Evolutionary conservation across 352 stramenopile species (phyloP).

Genomic region (Phytophthora ramorum): DNA sequence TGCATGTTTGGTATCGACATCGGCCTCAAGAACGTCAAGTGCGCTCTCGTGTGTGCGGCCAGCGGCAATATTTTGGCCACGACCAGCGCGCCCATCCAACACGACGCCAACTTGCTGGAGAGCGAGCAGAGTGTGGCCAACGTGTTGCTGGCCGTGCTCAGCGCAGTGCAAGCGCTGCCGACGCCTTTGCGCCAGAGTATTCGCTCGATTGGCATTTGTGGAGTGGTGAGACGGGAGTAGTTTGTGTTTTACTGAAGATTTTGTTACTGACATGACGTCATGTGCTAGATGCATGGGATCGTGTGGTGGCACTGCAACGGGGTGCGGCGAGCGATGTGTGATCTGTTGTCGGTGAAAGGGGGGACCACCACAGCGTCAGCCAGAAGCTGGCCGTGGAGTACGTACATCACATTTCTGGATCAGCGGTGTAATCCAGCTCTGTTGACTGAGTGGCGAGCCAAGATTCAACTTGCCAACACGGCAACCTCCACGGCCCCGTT

Average conservation of each 20-base stretch:
- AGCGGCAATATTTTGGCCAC: constrained; percentile 41
- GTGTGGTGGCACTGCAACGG: constrained; percentile 68
- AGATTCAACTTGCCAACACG: constrained; percentile 29
- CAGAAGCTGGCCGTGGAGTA: constrained; percentile 48
- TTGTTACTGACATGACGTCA: neutral
- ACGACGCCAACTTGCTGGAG: constrained; percentile 18
- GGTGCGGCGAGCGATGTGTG: constrained; percentile 30
- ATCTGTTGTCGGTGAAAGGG: constrained; percentile 17
- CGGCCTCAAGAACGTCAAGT: constrained; percentile 74
- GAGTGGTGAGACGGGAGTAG: constrained; percentile 45
- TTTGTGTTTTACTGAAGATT: neutral
- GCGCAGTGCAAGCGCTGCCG: constrained; percentile 42
- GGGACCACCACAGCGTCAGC: neutral
- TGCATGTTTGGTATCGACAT: constrained; percentile 68
- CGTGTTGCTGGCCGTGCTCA: constrained; percentile 40
- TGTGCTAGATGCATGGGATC: constrained; percentile 78
- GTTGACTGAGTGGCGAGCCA: constrained; percentile 38
- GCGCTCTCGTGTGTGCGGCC: constrained; percentile 45
- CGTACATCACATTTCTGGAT: constrained; percentile 76
- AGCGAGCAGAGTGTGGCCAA: constrained; percentile 44
- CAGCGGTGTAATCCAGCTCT: constrained; percentile 60
- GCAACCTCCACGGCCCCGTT: constrained; percentile 1
- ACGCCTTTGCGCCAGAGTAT: constrained; percentile 21
- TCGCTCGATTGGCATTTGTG: constrained; percentile 62
- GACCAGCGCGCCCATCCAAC: constrained; percentile 35